Base-by-base conservation (phyloP, 2,329 filamentous ascomycete species). In the Cytospora piceae region DNA sequence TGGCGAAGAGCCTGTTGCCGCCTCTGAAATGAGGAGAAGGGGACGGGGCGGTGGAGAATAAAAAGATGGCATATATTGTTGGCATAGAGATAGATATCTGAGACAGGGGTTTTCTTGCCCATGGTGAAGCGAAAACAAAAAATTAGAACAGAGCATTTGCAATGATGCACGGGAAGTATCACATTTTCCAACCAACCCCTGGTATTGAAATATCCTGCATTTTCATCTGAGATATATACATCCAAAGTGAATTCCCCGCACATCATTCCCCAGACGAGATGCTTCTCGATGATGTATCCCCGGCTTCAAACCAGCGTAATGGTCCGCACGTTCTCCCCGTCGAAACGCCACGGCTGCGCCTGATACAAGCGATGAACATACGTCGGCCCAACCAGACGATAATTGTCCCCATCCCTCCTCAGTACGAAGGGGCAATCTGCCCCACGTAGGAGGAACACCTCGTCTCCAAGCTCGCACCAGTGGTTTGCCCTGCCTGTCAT, bases 1-100 rank as follows among this genome's bases (percentile, higher is more conserved):
- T 80, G 60, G 79, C 81, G 0, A 76, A 78, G 71, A 80, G 77
- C 68, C 72, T 83, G 54, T 72, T 84, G 58, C 81, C 81, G 8
- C 74, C 78, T 4, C 69, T 82, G 56, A 72, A 49, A 71, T 71
- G 63, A 71, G 72, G 8, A 70, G 3, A 74, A 73, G 31, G 53
- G 22, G 74, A 76, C 52, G 74, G 73, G 1, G 74, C 75, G 11
- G 74, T 73, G 0, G 71, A 73, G 61, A 51, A 69, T 31, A 69
- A 53, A 3, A 61, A 63, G 39, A 37, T 31, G n/a, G 63, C 49
- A 24, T 68, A 61, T 17, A 34, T n/a, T 1, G 20, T 14, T 42
- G 15, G 11, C 9, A 9, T 11, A 12, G 32, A 17, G 32, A 12
- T 15, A 46, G 58, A 8, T 11, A 15, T 17, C 7, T 54, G 42